Base-by-base conservation (phyloP, 108 stramenopile genomes). In the Nitzschia sp. region DNA sequence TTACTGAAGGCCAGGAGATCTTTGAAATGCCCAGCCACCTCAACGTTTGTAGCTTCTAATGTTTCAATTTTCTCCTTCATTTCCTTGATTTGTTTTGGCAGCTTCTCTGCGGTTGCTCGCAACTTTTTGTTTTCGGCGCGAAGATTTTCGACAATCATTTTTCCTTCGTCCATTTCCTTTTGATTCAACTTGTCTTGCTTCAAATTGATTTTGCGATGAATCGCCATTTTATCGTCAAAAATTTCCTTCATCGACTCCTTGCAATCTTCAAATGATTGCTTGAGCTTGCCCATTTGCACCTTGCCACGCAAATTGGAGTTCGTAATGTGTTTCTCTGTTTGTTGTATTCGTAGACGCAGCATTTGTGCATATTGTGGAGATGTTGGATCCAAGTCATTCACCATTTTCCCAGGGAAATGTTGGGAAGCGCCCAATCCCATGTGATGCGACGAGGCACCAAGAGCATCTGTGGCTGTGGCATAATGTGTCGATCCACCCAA, bases 31-130 rank as follows among this genome's bases (percentile, higher is more conserved):
- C 51, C 34, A 21, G 74, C 66, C 46, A 75, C 44, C 1, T 68
- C 61, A 24, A 55, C 41, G 57, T 64, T 75, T 42, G 57, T 51
- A 25, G 41, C 44, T 26, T 56, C 55, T 10, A 75, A 48, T 14
- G 34, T 7, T 20, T 38, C 58, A 42, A 41, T 75, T 8, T 51
- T 8, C n/a, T 52, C 8, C 48, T 54, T 67, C 7, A 63, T 17
- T 19, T 68, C 74, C 10, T 29, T 41, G 15, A 75, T 75, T 56
- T 75, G 67, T 29, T 41, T 43, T 0, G 74, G 74, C 38, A 53
- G 43, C 9, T 57, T 54, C 6, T 75, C 44, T 0, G 37, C 5
- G 12, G 56, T 56, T 5, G 59, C 57, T 11, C 74, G 66, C 0
- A 67, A 43, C 15, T n/a, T 58, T 39, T 67, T 54, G 34, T 75